phyloP scores from a whole-genome alignment of 768 basidiomycete genomes.

The Tephrocybe sp. region DNA sequence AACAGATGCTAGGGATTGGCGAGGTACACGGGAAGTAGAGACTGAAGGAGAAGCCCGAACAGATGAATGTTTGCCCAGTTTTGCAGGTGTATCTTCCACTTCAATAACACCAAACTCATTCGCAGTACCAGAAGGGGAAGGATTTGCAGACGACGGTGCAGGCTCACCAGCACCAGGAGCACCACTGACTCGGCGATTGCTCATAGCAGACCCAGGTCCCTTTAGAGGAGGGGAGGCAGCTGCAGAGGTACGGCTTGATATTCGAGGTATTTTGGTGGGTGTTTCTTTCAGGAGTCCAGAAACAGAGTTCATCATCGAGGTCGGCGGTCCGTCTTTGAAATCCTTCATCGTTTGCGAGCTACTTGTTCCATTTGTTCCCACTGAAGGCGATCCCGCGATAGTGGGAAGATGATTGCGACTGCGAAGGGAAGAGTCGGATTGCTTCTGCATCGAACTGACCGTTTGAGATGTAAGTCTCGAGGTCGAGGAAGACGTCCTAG shows the following conservation, averaged over 20 bases:
- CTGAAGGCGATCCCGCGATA: slow-evolving; percentile 91
- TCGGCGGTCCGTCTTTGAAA: slow-evolving; percentile 47
- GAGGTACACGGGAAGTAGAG: slow-evolving; percentile 60
- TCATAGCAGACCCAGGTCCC: slow-evolving; percentile 44
- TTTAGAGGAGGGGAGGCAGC: slow-evolving; percentile 70
- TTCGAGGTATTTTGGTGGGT: slow-evolving; percentile 90
- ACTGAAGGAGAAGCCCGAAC: slow-evolving; percentile 62
- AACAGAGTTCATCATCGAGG: slow-evolving; percentile 49
- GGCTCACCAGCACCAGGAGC: slow-evolving; percentile 55
- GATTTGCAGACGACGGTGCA: slow-evolving; percentile 54
- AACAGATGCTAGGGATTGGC: slow-evolving; percentile 54
- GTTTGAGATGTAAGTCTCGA: slow-evolving; percentile 77
- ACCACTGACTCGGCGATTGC: slow-evolving; percentile 65
- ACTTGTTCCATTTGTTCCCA: slow-evolving; percentile 56
- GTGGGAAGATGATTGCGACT: slow-evolving; percentile 78
- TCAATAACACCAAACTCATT: slow-evolving; percentile 87
- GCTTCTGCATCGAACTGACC: slow-evolving; percentile 83
- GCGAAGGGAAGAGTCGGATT: slow-evolving; percentile 79
- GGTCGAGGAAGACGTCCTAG: slow-evolving; percentile 41
- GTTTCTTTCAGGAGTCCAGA: slow-evolving; percentile 71
- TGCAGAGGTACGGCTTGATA: slow-evolving; percentile 80
- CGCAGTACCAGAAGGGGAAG: slow-evolving; percentile 56
- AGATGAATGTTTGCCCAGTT: slow-evolving; percentile 53
- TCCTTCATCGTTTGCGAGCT: slow-evolving; percentile 50
- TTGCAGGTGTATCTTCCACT: slow-evolving; percentile 47